These are phyloP conservation scores for Cardamine chenopodiifolia DNA, from an alignment of 345 rosid species.

Conservation along the genomic window DNA sequence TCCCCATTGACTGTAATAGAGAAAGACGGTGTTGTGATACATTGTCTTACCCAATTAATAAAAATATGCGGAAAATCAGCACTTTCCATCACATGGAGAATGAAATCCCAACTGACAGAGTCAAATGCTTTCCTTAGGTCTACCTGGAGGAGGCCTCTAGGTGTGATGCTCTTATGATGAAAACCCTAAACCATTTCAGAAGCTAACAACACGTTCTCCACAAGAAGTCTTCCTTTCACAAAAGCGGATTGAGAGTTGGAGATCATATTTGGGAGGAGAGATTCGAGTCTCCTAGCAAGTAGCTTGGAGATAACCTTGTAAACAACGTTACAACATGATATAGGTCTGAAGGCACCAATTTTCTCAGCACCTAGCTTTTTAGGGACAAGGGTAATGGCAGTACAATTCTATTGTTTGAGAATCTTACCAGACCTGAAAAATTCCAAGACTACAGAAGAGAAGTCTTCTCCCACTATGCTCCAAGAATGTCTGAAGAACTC, in stretches of 20 bases:
- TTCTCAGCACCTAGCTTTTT: neutral
- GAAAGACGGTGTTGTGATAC: neutral
- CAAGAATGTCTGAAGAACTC: neutral
- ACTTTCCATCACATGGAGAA: neutral
- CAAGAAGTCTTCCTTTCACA: neutral
- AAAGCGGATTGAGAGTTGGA: neutral
- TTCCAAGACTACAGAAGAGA: neutral
- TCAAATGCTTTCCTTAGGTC: neutral
- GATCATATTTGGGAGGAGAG: neutral
- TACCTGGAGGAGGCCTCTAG: neutral
- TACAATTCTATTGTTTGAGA: neutral
- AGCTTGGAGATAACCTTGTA: neutral
- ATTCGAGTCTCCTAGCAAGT: neutral
- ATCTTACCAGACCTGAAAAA: neutral
- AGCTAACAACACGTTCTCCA: neutral
- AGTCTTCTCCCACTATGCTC: neutral
- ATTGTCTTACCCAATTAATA: neutral
- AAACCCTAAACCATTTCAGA: neutral
- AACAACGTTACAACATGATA: neutral
- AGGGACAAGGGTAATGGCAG: neutral
- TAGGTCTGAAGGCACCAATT: neutral
- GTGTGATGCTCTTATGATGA: neutral
- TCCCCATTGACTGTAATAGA: neutral
- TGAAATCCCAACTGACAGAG: neutral
- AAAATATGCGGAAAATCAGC: neutral